phyloP scores from a whole-genome alignment of 306 rosid genomes.

The Purshia tridentata region DNA sequence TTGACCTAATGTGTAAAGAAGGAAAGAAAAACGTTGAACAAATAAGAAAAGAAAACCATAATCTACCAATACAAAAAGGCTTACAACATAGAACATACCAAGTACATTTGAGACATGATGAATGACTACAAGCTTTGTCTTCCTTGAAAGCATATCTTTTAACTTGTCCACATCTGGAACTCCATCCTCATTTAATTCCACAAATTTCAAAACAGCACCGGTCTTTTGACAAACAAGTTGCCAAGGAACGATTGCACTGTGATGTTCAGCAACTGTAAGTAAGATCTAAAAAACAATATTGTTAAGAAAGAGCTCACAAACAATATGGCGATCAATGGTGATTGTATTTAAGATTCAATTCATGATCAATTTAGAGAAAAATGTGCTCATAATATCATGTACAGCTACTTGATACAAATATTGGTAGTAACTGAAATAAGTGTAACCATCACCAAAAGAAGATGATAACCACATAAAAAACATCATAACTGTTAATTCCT shows the following conservation, averaged over 20 bases:
- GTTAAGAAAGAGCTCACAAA: neutral
- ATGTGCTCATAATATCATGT: neutral
- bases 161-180: conserved; percentile 61
- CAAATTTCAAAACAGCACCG: conserved; percentile 83
- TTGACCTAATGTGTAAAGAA: too few species aligned
- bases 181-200: conserved; percentile 60
- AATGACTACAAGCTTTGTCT: conserved; percentile 77
- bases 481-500: neutral
- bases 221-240: conserved; percentile 84
- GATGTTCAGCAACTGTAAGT: conserved; percentile 91
- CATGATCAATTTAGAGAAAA: neutral
- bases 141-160: conserved; percentile 61
- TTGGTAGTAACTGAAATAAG: neutral
- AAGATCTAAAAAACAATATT: conserved; percentile 50
- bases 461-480: neutral
- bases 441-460: neutral
- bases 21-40: too few species aligned
- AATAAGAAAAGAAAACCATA: too few species aligned
- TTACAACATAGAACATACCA: conserved; percentile 46
- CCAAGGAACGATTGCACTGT: conserved; percentile 96
- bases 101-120: conserved; percentile 94
- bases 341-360: neutral
- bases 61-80: conserved; percentile 2
- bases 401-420: neutral
- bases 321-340: neutral